Evolutionary conservation across 1,284 basidiomycete species (phyloP), one percentile per base, ranked within the genome.

Genomic region (Fomitopsis betulina): DNA sequence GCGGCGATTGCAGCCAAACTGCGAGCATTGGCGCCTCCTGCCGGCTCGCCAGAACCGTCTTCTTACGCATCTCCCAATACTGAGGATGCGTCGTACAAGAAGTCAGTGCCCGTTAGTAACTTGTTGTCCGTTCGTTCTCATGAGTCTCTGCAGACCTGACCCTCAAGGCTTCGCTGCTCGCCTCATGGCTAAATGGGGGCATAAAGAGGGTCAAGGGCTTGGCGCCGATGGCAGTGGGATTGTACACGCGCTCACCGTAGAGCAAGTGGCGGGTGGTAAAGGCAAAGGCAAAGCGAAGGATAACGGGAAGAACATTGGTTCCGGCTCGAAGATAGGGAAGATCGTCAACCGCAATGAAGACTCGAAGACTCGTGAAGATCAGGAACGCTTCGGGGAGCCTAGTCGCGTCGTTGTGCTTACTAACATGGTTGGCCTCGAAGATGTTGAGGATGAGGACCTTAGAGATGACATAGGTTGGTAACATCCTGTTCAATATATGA

Each of bases 131-230:
- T 9, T 35, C 9, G 9, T 35, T 19, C 33, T 51, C 10, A 51
- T 19, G 9, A 23, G 2, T 12, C 13, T 19, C 5, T 3, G 30
- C 60, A 87, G 88, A 62, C 76, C 82, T 49, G 83, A 89, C 61
- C 82, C 85, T 0, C 83, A 84, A 56, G 82, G 81, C 8, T 93
- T 94, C 66, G 91, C 90, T 19, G 84, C 86, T 13, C 84, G 89
- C 27, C 70, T 92, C 60, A 94, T 94, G 93, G 88, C 91, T 5
- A 96, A 94, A 75, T 96, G 91, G 91, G 95, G 95, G 0, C 94
- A 97, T 73, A 91, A 91, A 68, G 90, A 94, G 68, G 95, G 95
- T 1, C 87, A 94, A 73, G 95, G 93, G 12, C 81, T 97, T 2
- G 95, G 94, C 51, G 87, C 82, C 0, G 86, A 89, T 61, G 91